phyloP scores from a whole-genome alignment of 148 eudicot species.

The Euryodendron excelsum region DNA sequence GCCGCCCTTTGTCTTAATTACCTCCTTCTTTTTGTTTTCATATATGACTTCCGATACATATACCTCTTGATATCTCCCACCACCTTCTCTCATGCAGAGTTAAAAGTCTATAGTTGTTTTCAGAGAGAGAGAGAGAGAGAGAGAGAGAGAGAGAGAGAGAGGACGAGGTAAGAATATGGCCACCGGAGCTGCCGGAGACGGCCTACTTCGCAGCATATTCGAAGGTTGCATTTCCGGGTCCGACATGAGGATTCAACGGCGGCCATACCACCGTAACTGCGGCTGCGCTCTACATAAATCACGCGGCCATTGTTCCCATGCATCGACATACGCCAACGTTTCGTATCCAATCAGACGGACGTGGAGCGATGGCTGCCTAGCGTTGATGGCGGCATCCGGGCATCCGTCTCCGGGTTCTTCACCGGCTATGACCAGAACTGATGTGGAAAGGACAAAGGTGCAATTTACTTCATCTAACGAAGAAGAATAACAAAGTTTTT shows the following conservation, averaged over 20 bases:
- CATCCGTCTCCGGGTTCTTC: constrained; percentile 22
- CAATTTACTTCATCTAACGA: background rate
- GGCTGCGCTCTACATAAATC: constrained; percentile 45
- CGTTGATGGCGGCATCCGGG: constrained; percentile 26
- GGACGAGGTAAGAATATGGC: constrained; percentile 37
- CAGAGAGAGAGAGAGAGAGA: background rate
- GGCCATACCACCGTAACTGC: constrained; percentile 53
- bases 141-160: background rate
- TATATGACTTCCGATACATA: too few species aligned
- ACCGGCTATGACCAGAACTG: background rate
- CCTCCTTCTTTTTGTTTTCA: background rate
- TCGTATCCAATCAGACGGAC: constrained; percentile 51
- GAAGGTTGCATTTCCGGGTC: constrained; percentile 41
- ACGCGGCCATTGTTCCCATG: constrained; percentile 25
- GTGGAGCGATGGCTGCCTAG: constrained; percentile 44
- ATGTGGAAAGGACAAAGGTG: background rate
- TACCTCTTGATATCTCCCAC: background rate
- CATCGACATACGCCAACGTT: constrained; percentile 17
- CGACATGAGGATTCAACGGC: constrained; percentile 27
- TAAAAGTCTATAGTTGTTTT: background rate
- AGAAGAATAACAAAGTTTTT: background rate
- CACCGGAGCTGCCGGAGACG: constrained; percentile 41
- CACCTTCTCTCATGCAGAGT: background rate
- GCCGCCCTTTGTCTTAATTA: background rate
- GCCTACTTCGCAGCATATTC: constrained; percentile 33